These are phyloP conservation scores for Thalassiosira hispida DNA, from an alignment of 352 stramenopile species.

Conservation along the genomic window DNA sequence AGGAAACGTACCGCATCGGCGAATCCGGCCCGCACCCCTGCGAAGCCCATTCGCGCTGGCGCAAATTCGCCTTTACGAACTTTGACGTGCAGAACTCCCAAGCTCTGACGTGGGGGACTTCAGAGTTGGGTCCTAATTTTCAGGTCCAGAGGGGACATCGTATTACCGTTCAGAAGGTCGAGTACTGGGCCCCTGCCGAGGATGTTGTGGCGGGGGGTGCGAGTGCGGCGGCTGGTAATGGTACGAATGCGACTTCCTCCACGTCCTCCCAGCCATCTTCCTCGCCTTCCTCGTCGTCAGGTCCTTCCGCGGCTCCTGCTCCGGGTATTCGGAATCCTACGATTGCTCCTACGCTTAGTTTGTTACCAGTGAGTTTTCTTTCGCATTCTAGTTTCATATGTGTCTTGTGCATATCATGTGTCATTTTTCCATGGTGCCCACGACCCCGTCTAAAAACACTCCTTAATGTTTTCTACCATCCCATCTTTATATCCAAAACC, in stretches of 20 bases:
- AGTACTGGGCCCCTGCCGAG: not conserved
- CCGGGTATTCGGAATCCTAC: too few species aligned
- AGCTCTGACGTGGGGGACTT: constrained; percentile 48
- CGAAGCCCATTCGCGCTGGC: constrained; percentile 46
- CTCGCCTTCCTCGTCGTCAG: too few species aligned
- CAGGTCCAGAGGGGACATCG: constrained; percentile 10
- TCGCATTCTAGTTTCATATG: too few species aligned
- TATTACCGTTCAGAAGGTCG: not conserved
- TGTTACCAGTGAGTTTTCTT: too few species aligned
- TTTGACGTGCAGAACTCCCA: constrained; percentile 57
- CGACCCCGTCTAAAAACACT: too few species aligned
- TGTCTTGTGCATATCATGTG: too few species aligned
- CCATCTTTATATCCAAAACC: not conserved
- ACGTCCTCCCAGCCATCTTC: not conserved
- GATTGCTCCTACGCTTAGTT: too few species aligned
- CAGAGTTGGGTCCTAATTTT: constrained; percentile 37
- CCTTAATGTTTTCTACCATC: not conserved
- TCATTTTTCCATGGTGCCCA: too few species aligned
- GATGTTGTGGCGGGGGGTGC: too few species aligned
- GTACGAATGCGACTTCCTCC: not conserved
- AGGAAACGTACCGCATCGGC: constrained; percentile 56
- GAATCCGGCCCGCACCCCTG: constrained; percentile 58
- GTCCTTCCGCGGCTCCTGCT: too few species aligned
- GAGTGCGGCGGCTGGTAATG: too few species aligned
- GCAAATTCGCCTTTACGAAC: constrained; percentile 65